phyloP scores from a whole-genome alignment of 768 basidiomycete species.

The Dictyophora rubrovolvata region DNA sequence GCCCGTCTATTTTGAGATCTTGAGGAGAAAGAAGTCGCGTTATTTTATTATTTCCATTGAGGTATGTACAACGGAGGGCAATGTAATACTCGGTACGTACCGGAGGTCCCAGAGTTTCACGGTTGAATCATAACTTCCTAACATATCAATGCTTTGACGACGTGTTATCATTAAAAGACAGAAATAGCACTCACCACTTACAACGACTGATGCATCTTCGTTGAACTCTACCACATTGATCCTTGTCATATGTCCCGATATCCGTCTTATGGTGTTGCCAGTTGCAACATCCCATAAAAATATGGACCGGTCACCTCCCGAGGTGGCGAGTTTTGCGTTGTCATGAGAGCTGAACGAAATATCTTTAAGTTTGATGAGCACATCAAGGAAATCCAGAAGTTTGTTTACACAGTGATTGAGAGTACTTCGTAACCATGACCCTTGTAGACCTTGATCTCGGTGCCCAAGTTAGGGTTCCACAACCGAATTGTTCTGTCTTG shows the following conservation, averaged over 20 bases:
- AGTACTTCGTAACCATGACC: conserved; percentile 96
- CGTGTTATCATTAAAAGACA: neutral
- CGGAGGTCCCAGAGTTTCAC: conserved; percentile 88
- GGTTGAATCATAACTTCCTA: conserved; percentile 89
- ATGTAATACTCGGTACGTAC: conserved; percentile 29
- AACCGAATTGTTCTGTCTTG: conserved; percentile 83
- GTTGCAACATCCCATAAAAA: conserved; percentile 95
- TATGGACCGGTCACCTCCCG: conserved; percentile 86
- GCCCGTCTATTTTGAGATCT: conserved; percentile 73
- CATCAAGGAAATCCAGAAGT: neutral
- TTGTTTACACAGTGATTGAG: conserved; percentile 72
- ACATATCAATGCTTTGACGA: neutral
- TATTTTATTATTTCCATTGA: neutral
- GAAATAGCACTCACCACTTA: conserved; percentile 55
- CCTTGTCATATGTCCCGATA: conserved; percentile 85
- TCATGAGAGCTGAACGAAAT: conserved; percentile 60
- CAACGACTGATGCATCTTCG: conserved; percentile 74
- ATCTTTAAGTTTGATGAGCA: neutral
- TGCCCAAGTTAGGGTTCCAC: conserved; percentile 81
- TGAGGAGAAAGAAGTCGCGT: neutral
- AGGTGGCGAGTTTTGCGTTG: conserved; percentile 89
- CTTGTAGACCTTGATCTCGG: conserved; percentile 83
- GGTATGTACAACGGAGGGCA: conserved; percentile 3
- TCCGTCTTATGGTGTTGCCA: conserved; percentile 70
- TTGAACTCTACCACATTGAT: conserved; percentile 89